Evolutionary conservation across 768 basidiomycete genomes (phyloP), one percentile per base, ranked within the genome.

Genomic region (Podaxis sp.): DNA sequence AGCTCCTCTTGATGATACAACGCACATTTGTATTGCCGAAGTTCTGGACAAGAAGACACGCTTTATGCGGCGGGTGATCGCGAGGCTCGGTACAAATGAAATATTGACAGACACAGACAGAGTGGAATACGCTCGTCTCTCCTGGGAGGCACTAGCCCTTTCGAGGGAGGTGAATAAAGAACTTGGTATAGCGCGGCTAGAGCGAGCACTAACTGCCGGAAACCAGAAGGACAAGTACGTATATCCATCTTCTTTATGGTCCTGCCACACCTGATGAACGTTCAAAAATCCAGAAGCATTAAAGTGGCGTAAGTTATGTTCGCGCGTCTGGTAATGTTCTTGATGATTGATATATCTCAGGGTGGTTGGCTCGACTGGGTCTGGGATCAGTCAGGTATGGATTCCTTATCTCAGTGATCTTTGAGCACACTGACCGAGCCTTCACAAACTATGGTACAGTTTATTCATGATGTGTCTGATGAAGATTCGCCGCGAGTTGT

Each of bases 121-220:
- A 22, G 0, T 3, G 4, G 38, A 24, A 8, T 61, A 61, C 40
- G 12, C 12, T 5, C 4, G 8, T 3, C 20, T 61, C n/a, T 30
- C 30, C 7, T 1, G 4, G 20, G 52, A 61, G 6, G 60, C 60
- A 5, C n/a, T 13, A 53, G 10, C 8, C 3, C 51, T 61, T 17
- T 61, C 52, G 60, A 46, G 36, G 13, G n/a, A 61, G 22, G 52
- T 61, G 41, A 52, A 61, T 20, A 44, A 61, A 2, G 52, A 61
- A 28, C 7, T 54, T 4, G 36, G 44, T 46, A n/a, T 33, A 0
- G 40, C 41, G n/a, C 52, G 44, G 20, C 28, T 61, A 22, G 52
- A 54, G 20, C 40, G 53, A 33, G 26, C 22, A 7, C 24, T 61
- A 26, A 52, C 50, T n/a, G 15, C 46, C 10, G 48, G 30, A 3